Evolutionary conservation across 108 stramenopile genomes (phyloP).

Genomic region (Cylindrotheca closterium): DNA sequence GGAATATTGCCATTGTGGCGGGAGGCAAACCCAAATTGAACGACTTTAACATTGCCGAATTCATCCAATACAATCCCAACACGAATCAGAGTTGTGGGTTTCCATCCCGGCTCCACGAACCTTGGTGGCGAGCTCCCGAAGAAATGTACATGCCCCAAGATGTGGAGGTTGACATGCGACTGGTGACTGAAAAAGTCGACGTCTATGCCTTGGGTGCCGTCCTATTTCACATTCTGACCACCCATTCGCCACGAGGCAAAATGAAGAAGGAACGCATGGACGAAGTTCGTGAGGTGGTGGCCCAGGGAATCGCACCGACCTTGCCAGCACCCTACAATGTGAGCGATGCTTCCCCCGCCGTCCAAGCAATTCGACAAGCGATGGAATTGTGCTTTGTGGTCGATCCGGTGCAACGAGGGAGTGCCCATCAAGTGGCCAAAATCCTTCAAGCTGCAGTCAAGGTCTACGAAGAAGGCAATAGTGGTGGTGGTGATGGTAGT

Average conservation of each 20-base stretch:
- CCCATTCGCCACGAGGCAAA: slow-evolving; percentile 79
- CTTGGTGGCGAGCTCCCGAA: slow-evolving; percentile 86
- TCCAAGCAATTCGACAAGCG: slow-evolving; percentile 57
- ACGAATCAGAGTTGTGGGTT: slow-evolving; percentile 73
- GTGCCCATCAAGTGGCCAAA: slow-evolving; percentile 64
- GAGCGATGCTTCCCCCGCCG: slow-evolving; percentile 45
- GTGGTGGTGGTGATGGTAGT: neutral
- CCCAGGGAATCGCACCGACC: slow-evolving; percentile 51
- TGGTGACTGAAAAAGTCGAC: slow-evolving; percentile 77
- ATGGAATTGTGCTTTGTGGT: slow-evolving; percentile 65
- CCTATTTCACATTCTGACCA: slow-evolving; percentile 67
- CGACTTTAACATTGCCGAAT: slow-evolving; percentile 89
- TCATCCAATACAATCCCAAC: slow-evolving; percentile 52
- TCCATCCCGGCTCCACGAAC: slow-evolving; percentile 67
- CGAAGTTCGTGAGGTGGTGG: slow-evolving; percentile 53
- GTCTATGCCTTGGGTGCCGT: slow-evolving; percentile 79
- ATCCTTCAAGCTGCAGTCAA: slow-evolving; percentile 27
- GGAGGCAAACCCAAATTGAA: slow-evolving; percentile 80
- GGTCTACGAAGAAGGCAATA: neutral
- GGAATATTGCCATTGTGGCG: slow-evolving; percentile 74
- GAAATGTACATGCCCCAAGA: slow-evolving; percentile 58
- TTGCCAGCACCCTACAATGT: slow-evolving; percentile 44
- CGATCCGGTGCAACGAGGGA: slow-evolving; percentile 64
- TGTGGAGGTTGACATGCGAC: slow-evolving; percentile 13
- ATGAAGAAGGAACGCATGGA: slow-evolving; percentile 69